phyloP scores from a whole-genome alignment of 345 rosid species.

The Aquilaria sinensis region DNA sequence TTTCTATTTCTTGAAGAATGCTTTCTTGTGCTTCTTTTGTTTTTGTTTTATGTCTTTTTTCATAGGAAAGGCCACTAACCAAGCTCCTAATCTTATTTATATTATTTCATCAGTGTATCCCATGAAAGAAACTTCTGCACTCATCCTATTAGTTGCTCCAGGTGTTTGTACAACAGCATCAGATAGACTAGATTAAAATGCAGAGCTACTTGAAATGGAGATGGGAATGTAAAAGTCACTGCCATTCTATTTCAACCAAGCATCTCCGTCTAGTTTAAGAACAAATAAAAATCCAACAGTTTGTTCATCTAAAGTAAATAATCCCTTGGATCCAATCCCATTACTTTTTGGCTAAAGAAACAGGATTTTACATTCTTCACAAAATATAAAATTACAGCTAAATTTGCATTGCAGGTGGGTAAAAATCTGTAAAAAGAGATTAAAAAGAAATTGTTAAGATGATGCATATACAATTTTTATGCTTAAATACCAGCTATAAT shows the following conservation, averaged over 20 bases:
- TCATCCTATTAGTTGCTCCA: slow-evolving; percentile 13
- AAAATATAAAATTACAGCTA: no score
- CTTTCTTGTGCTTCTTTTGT: slow-evolving; percentile 72
- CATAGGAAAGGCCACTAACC: slow-evolving; percentile 58
- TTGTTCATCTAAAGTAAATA: slow-evolving; percentile 58
- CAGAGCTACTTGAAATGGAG: slow-evolving; percentile 32
- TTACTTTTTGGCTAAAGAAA: slow-evolving; percentile 54
- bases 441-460: no score
- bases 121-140: slow-evolving; percentile 35
- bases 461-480: no score
- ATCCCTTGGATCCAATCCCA: slow-evolving; percentile 48
- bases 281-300: slow-evolving; percentile 74
- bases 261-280: slow-evolving; percentile 58
- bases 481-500: no score
- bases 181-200: slow-evolving; percentile 17
- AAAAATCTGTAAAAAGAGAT: no score
- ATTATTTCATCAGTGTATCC: slow-evolving; percentile 58
- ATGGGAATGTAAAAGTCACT: slow-evolving; percentile 78
- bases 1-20: slow-evolving; percentile 92
- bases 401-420: no score
- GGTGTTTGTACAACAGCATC: slow-evolving; percentile 22
- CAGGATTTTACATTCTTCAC: neutral
- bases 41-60: slow-evolving; percentile 42
- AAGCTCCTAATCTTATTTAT: slow-evolving; percentile 72
- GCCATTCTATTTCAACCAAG: slow-evolving; percentile 65